Conservation (phyloP, 2,329 filamentous ascomycete species). For the Cadophora sp. region DNA sequence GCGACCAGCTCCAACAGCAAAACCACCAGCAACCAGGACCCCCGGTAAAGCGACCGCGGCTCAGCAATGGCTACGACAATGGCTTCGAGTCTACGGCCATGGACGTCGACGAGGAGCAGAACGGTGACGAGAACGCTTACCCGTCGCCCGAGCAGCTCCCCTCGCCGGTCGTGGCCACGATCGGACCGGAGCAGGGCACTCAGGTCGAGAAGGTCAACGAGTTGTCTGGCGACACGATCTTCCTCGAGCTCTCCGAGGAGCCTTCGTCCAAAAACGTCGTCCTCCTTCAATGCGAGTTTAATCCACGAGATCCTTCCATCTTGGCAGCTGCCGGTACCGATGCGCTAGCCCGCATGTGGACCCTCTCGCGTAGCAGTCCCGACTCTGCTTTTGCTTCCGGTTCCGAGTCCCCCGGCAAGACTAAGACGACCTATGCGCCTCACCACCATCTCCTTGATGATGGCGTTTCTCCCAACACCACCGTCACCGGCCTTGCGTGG, state of each 20-base stretch:
- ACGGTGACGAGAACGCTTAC: constrained; percentile 64
- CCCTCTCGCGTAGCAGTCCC: constrained; percentile 59
- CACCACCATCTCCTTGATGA: constrained; percentile 59
- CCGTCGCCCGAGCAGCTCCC: constrained; percentile 63
- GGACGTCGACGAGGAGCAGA: constrained; percentile 61
- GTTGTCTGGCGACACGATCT: constrained; percentile 64
- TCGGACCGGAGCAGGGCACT: constrained; percentile 68
- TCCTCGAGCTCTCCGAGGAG: constrained; percentile 58
- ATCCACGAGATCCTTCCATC: constrained; percentile 67
- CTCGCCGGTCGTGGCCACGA: constrained; percentile 61
- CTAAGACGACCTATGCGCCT: constrained; percentile 44
- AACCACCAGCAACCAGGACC: constrained; percentile 60
- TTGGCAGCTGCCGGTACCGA: constrained; percentile 73
- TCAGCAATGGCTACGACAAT: constrained; percentile 69
- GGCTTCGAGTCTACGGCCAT: constrained; percentile 58
- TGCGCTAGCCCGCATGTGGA: constrained; percentile 74
- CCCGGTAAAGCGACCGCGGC: constrained; percentile 61
- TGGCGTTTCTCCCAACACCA: constrained; percentile 58
- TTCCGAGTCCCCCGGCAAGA: constrained; percentile 48
- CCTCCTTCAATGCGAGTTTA: constrained; percentile 73
- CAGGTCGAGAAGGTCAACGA: constrained; percentile 70
- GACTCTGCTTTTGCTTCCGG: constrained; percentile 51
- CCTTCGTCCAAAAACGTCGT: constrained; percentile 59
- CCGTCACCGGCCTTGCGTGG: constrained; percentile 67
- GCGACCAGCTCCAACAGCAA: constrained; percentile 46